Evolutionary conservation across 73 alveolate genomes (phyloP), one percentile per base, ranked within the genome.

Genomic region (Strombidium stylifer): DNA sequence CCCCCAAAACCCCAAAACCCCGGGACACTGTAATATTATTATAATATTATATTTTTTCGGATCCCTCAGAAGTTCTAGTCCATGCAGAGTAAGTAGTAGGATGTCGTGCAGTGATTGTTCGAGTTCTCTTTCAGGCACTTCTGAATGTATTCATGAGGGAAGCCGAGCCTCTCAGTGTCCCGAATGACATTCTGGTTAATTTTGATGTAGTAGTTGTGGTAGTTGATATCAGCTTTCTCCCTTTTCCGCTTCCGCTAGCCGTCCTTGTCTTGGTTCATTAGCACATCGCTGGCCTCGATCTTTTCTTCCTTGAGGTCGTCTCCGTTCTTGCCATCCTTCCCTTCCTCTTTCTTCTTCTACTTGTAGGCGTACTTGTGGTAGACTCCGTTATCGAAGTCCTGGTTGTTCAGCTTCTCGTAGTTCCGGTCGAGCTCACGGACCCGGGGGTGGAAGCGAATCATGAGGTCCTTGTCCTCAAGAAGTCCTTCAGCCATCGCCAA

Each of bases 381-480:
- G 11, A 89, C 93, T 1, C 97, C 97, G 60, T 89, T 89, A 70
- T 89, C 97, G 14, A 84, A 72, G 62, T 89, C 97, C 45, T 77
- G 73, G 67, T 89, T 89, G 72, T 89, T 89, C 70, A 78, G 66
- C 59, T 69, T 69, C 73, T 89, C 97, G 69, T 89, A 89, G 66
- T 80, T 54, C 54, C 94, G 87, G 73, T 89, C 87, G 46, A 82
- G 73, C 34, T 89, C 97, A 55, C 87, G 84, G n/a, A 81, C 91
- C 58, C 84, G 65, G 15, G 87, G 87, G 37, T 68, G 52, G 56
- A 89, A 84, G 53, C 84, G 71, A 25, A 89, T 73, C 18, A 73
- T 65, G 58, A 77, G 71, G 58, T 84, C 82, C 69, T 85, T 84
- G 23, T 76, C 82, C 2, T 24, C 49, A 48, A 76, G 32, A 24